Base-by-base conservation (phyloP, 495 filamentous ascomycete genomes). In the Tuber aestivum region DNA sequence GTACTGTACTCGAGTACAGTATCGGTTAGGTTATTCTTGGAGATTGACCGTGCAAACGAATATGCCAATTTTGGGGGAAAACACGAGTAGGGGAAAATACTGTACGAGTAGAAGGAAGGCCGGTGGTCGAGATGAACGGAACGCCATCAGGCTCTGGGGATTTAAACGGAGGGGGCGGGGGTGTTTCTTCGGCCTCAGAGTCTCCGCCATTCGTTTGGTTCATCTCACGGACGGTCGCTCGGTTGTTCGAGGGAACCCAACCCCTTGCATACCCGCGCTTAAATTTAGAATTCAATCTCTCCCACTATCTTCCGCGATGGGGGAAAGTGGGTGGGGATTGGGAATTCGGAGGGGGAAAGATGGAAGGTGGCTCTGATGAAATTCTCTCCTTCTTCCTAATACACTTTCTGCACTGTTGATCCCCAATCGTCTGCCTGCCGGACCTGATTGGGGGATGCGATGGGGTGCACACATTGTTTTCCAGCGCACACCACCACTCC, bases 181-280 rank as follows among this genome's bases (percentile, higher is more conserved):
- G 40, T 73, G 65, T n/a, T 69, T 76, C 32, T 77, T 38, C 5
- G 7, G 23, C 48, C n/a, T 23, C 21, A 50, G 8, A 5, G 20
- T 50, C 48, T 32, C 32, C 56, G 27, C 50, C 2, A 65, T 65
- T 65, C 12, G 56, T 32, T 65, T 65, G 27, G 56, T 32, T 32
- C 56, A 14, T 65, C n/a, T 14, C 2, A 12, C 10, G 56, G 56
- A 65, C 23, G 23, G 50, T n/a, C n/a, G n/a, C n/a, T 14, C 56
- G 27, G 56, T 65, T 32, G 56, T 27, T 65, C 56, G 3, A 3
- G 56, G 56, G n/a, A 65, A 32, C n/a, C 8, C n/a, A 5, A 32
- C 56, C 56, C 56, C 56, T 65, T 65, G 56, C 56, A 65, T 65
- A 65, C 56, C 56, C 56, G 56, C 56, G 48, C n/a, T 65, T 65